Evolutionary conservation across 192 early-diverging fungal species (phyloP), one percentile per base, ranked within the genome.

Genomic region (Chytriomyces confervae): DNA sequence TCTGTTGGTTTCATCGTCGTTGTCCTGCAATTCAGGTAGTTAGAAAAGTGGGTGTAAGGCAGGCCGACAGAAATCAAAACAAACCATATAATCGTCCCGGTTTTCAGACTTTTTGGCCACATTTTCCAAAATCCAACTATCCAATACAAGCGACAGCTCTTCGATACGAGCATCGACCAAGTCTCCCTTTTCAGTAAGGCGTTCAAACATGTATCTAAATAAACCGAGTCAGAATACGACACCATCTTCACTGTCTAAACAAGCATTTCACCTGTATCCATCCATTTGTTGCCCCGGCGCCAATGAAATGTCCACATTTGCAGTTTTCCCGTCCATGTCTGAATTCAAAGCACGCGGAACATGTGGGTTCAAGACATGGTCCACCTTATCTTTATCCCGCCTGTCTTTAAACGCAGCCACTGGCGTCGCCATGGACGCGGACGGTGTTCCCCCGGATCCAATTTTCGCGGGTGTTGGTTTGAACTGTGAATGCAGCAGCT

Each of bases 171-270:
- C 82, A 68, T 85, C 79, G 20, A 83, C 82, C 80, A 85, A 81
- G 66, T 91, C 89, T 0, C 87, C 91, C 65, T 88, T 91, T 44
- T 91, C 90, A 2, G 83, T 84, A 11, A 94, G 82, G 61, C 90
- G 89, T 65, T 94, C 92, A 80, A 90, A 93, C 94, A 95, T 94
- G 81, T 93, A 95, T 60, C 70, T 72, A 36, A 16, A 68, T 6
- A 27, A 13, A 8, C 27, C 11, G 29, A 13, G 62, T 24, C 7
- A 16, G 66, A 43, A 47, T 16, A 29, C 44, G 29, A 16, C 16
- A n/a, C 5, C 13, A 13, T 65, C n/a, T 0, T 27, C n/a, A 23
- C 5, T 18, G 16, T 24, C 27, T 29, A 4, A 65, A 65, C 27
- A 24, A 3, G 11, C 63, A 65, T 60, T 51, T 0, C 36, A 72